These are phyloP conservation scores for Fraxinus americana DNA, from an alignment of 257 asterid species.

Conservation along the genomic window DNA sequence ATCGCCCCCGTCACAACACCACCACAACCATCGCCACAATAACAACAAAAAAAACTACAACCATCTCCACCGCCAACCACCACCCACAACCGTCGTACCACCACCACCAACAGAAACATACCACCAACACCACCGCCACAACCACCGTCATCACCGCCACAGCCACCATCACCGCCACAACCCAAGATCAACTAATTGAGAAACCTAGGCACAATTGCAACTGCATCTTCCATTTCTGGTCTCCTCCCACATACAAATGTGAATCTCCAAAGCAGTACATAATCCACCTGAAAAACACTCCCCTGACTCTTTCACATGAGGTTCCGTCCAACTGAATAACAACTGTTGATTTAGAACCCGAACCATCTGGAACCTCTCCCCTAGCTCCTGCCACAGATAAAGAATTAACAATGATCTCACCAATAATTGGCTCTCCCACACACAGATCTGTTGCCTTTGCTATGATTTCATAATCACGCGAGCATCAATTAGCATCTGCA, in stretches of 20 bases:
- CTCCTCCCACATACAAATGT: conserved; percentile 83
- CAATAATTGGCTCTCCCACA: conserved; percentile 27
- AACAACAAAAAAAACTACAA: too few species aligned
- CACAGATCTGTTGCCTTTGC: conserved; percentile 28
- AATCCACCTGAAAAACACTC: conserved; percentile 85
- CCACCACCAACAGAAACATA: too few species aligned
- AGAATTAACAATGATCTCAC: conserved; percentile 34
- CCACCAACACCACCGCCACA: too few species aligned
- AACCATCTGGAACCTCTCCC: conserved; percentile 42
- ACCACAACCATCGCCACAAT: too few species aligned
- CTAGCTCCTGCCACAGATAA: conserved; percentile 29
- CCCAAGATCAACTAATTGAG: too few species aligned
- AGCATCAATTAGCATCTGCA: too few species aligned
- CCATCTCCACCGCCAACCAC: too few species aligned
- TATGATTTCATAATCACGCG: conserved; percentile 38
- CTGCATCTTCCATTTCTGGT: conserved; percentile 95
- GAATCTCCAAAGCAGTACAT: conserved; percentile 84
- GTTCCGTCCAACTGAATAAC: conserved; percentile 41
- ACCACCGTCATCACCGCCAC: too few species aligned
- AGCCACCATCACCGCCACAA: too few species aligned
- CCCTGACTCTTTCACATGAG: conserved; percentile 35
- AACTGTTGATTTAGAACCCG: conserved; percentile 35
- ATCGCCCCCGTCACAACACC: too few species aligned
- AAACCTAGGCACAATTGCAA: conserved; percentile 67
- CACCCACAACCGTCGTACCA: too few species aligned